phyloP scores from a whole-genome alignment of 495 filamentous ascomycete species.

The Neurospora cerealis region DNA sequence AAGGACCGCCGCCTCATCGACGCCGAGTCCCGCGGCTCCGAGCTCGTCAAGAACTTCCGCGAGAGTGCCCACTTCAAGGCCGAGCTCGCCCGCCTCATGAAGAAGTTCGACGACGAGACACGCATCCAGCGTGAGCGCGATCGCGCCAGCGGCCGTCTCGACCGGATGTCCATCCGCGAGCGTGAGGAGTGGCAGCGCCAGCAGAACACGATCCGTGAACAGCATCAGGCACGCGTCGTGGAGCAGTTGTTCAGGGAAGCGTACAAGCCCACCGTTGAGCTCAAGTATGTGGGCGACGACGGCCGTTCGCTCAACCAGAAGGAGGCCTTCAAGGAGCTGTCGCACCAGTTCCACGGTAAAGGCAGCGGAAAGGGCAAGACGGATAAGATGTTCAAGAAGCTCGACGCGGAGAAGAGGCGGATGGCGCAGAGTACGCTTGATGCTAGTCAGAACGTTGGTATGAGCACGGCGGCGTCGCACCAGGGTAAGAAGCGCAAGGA shows the following conservation, averaged over 20 bases:
- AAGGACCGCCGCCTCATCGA: constrained; percentile 73
- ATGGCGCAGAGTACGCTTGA: constrained; percentile 74
- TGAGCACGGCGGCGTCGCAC: constrained; percentile 67
- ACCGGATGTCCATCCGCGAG: constrained; percentile 79
- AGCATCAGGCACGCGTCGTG: constrained; percentile 66
- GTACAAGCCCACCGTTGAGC: constrained; percentile 81
- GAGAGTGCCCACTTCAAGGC: constrained; percentile 71
- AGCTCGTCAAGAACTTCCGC: constrained; percentile 59
- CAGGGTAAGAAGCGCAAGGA: constrained; percentile 75
- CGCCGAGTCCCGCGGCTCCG: constrained; percentile 42
- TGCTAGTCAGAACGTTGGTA: constrained; percentile 70
- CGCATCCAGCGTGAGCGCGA: constrained; percentile 81
- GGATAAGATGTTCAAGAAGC: constrained; percentile 92
- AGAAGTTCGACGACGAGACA: constrained; percentile 66
- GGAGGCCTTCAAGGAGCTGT: constrained; percentile 84
- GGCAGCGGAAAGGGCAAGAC: constrained; percentile 96
- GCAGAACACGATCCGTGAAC: constrained; percentile 80
- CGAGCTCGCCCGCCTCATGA: constrained; percentile 64
- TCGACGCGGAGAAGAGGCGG: constrained; percentile 85
- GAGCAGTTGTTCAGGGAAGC: constrained; percentile 75
- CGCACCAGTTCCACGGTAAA: constrained; percentile 97
- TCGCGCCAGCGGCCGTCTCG: constrained; percentile 67
- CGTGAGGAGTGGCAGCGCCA: constrained; percentile 80
- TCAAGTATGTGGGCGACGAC: constrained; percentile 82
- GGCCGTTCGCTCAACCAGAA: constrained; percentile 81